Percentiles rank a stretch among this genome's conserved stretches.
Evolutionary conservation across 1,139 yeast species (phyloP).

Genomic region (Barnettozyma hawaiiensis): DNA sequence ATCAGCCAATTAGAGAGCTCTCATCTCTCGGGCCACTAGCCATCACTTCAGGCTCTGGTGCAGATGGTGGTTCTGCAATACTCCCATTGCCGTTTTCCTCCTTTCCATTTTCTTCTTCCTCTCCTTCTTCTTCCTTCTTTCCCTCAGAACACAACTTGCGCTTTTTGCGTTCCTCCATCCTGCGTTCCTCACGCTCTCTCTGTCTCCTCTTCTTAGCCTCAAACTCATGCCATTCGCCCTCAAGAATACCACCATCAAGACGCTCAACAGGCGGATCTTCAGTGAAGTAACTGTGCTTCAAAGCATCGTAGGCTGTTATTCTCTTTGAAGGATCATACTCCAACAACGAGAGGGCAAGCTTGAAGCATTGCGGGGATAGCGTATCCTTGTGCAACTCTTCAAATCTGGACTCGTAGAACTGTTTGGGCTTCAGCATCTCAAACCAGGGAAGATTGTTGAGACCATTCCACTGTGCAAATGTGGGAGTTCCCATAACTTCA

Average conservation of each 20-base stretch:
- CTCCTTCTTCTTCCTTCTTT: not conserved
- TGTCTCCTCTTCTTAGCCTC: constrained; percentile 85
- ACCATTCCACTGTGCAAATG: constrained; percentile 69
- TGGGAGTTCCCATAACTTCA: constrained; percentile 84
- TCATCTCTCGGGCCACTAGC: not conserved
- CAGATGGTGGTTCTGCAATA: constrained; percentile 6
- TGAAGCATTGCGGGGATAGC: constrained; percentile 51
- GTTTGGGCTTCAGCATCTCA: constrained; percentile 65
- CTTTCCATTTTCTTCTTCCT: not conserved
- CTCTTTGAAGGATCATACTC: constrained; percentile 64
- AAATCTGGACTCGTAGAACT: constrained; percentile 42
- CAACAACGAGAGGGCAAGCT: constrained; percentile 59
- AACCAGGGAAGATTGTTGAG: constrained; percentile 84
- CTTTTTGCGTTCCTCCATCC: constrained; percentile 18
- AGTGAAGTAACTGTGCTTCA: constrained; percentile 61
- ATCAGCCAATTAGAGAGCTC: not conserved
- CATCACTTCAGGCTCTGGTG: not conserved
- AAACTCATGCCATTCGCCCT: constrained; percentile 91
- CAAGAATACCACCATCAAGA: constrained; percentile 43
- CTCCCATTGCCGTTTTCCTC: constrained; percentile 4
- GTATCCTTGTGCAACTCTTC: constrained; percentile 38
- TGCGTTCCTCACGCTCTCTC: constrained; percentile 44
- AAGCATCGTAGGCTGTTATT: constrained; percentile 55
- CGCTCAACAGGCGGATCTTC: constrained; percentile 64
- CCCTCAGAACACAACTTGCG: constrained; percentile 10